Evolutionary conservation across 768 basidiomycete species (phyloP), one percentile per base, ranked within the genome.

Genomic region (Lactarius akahatsu): DNA sequence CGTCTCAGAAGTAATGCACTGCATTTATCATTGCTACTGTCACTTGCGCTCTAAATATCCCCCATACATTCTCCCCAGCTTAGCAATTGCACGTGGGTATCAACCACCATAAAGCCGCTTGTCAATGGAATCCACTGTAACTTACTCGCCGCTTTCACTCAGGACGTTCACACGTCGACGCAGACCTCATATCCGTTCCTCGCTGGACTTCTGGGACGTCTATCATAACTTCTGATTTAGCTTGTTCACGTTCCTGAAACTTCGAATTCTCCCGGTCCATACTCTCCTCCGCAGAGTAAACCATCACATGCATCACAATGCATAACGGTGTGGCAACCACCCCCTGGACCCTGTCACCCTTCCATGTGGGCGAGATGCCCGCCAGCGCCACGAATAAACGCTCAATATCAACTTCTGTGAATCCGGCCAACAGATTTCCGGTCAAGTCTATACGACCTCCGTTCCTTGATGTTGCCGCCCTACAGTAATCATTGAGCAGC

Each of bases 391-490:
- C 18, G 9, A 57, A 30, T 11, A 57, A 36, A 57, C 56, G 56
- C 56, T 20, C 56, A 57, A 52, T 52, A 26, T 52, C 23, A 26
- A 26, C 50, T 23, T 26, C 4, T 23, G 47, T 52, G 50, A 26
- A 52, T 26, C 5, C 13, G n/a, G 26, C 50, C 13, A 5, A 11
- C 23, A 26, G 13, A 26, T 10, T 4, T 23, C 50, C 23, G 13
- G 50, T 26, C 47, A 38, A 61, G 10, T 41, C n/a, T n/a, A 18
- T 16, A 38, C 47, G 23, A 7, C 3, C 23, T 36, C 26, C 28
- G 64, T 61, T 23, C 64, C 64, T 65, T 45, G 52, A 61, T 61
- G 15, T 56, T 56, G 26, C 64, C 43, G 47, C 23, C 23, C 23
- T 26, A 26, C 50, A 52, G 50, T 26, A 26, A 52, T 10, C 15